Evolutionary conservation across 2,329 filamentous ascomycete genomes (phyloP).

Genomic region (Paradendryphiella salina): DNA sequence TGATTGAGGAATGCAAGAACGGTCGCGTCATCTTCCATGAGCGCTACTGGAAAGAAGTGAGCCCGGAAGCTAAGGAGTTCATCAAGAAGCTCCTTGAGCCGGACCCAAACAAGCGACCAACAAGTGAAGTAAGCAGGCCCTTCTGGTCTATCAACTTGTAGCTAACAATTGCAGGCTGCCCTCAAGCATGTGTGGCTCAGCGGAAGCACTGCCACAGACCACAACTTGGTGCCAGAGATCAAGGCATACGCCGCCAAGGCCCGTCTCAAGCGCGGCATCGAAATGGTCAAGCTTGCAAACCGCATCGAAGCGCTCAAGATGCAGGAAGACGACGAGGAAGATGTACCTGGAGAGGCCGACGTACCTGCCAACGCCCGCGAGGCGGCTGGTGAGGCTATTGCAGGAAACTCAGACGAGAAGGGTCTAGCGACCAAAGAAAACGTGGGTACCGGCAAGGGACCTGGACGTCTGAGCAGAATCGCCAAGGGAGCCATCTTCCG

Average conservation of each 20-base stretch:
- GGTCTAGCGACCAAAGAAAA: constrained; percentile 37
- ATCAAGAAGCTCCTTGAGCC: constrained; percentile 81
- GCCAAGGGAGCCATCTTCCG: constrained; percentile 80
- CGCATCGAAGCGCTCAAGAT: constrained; percentile 93
- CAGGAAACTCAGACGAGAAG: constrained; percentile 37
- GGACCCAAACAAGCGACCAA: constrained; percentile 73
- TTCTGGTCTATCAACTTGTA: not conserved
- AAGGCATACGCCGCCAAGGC: constrained; percentile 90
- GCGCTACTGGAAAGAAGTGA: constrained; percentile 98
- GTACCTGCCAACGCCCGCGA: constrained; percentile 65
- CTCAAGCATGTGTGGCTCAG: constrained; percentile 85
- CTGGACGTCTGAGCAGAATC: constrained; percentile 58
- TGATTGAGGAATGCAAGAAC: constrained; percentile 90
- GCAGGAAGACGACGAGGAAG: constrained; percentile 84
- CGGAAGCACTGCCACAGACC: constrained; percentile 87
- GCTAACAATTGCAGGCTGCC: constrained; percentile 61
- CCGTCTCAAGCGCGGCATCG: constrained; percentile 88
- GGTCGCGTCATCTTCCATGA: constrained; percentile 92
- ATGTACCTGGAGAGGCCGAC: constrained; percentile 60
- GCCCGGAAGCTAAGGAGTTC: constrained; percentile 91
- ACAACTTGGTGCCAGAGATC: constrained; percentile 97
- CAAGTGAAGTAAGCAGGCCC: constrained; percentile 66
- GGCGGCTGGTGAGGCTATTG: constrained; percentile 55
- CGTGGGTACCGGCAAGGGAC: constrained; percentile 46
- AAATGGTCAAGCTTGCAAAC: constrained; percentile 93